phyloP scores from a whole-genome alignment of 2,329 filamentous ascomycete species.

The Neurospora crassa region DNA sequence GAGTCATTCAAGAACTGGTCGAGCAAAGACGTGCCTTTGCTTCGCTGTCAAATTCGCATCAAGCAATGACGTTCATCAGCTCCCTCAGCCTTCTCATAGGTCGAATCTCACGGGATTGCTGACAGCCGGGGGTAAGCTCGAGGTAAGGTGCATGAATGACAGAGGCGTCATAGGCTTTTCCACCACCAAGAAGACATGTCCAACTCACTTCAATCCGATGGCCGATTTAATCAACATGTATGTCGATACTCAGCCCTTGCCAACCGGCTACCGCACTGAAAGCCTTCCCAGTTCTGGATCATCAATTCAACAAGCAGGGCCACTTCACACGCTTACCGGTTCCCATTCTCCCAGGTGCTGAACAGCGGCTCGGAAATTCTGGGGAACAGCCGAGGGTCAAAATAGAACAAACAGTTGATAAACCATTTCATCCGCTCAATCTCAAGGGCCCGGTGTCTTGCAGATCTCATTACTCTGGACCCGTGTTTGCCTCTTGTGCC shows the following conservation, averaged over 20 bases:
- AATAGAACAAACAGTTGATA: background rate
- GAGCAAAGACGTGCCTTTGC: background rate
- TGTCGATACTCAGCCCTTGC: background rate
- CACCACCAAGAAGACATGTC: background rate
- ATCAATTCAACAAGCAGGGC: background rate
- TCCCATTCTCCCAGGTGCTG: background rate
- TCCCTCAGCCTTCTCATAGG: background rate
- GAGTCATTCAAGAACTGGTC: background rate
- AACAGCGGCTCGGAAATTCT: background rate
- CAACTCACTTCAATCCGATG: background rate
- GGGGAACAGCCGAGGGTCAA: background rate
- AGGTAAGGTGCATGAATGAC: background rate
- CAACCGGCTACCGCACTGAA: background rate
- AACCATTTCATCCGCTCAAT: background rate
- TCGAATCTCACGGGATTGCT: background rate
- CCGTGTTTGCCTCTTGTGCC: background rate
- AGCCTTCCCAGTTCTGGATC: background rate
- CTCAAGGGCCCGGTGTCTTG: background rate
- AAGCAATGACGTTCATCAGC: background rate
- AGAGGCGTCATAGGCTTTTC: background rate
- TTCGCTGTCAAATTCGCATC: background rate
- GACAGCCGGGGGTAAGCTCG: background rate
- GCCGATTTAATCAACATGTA: background rate
- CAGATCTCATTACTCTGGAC: background rate
- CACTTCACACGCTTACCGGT: background rate